Evolutionary conservation across 2,329 filamentous ascomycete species (phyloP), one percentile per base, ranked within the genome.

Genomic region (Trichoderma sp.): DNA sequence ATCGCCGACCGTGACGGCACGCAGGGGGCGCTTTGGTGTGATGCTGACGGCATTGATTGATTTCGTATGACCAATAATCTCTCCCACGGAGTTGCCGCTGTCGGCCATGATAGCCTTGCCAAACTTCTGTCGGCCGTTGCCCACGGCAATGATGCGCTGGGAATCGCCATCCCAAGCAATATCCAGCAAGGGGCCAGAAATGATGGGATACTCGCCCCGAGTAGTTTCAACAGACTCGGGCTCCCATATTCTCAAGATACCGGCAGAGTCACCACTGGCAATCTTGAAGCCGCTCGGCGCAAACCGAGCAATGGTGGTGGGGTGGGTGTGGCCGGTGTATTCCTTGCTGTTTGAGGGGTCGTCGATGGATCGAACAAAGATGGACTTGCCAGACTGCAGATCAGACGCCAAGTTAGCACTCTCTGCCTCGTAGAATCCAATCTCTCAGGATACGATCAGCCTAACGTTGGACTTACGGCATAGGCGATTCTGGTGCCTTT

Each of bases 141-240:
- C 96, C 5, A 99, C 95, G 4, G 95, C 96, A 76, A 98, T 97
- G 77, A 99, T 91, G 61, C 96, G 91, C 83, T 97, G 94, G 71
- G 92, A 97, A 81, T 99, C 96, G 69, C 94, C 95, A 76, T 98
- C 96, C 94, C 96, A 99, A 1, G 94, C 95, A 73, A 99, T 89
- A 79, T 99, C 96, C 78, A 97, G 97, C 82, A 99, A 95, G 66
- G 93, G 91, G 14, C 96, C 96, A 40, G 92, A 94, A 76, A 98
- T 94, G 81, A 98, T 97, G 77, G 89, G 87, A 81, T 97, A 98
- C 81, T 98, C 95, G 73, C 94, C 93, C 81, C 96, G 97, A 57
- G 93, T 97, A 76, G 91, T 92, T 67, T 86, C 85, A 57, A 94
- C 94, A 74, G 93, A 92, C 68, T 95, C 91, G 14, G 92, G 89